Percentiles rank a stretch among this genome's conserved stretches.
phyloP scores from a whole-genome alignment of 2,329 filamentous ascomycete genomes.

The Cercospora brassicicola region DNA sequence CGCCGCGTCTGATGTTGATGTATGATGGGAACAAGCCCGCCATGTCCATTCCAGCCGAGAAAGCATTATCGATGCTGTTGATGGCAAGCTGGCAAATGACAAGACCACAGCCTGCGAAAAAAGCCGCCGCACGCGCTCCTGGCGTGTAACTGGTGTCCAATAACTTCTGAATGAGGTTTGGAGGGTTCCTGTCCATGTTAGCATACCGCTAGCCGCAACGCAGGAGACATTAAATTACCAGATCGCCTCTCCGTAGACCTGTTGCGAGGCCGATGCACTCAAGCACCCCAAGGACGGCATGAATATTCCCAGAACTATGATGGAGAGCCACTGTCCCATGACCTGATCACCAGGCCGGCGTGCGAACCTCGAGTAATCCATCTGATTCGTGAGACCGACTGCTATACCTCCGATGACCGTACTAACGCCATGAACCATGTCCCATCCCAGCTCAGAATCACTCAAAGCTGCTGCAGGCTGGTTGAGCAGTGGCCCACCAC shows the following conservation, averaged over 20 bases:
- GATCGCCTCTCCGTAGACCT: constrained; percentile 53
- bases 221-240: constrained; percentile 43
- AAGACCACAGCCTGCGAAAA: constrained; percentile 50
- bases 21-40: constrained; percentile 54
- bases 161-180: constrained; percentile 44
- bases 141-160: constrained; percentile 38
- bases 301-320: constrained; percentile 52
- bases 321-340: constrained; percentile 47
- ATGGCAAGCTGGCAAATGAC: constrained; percentile 51
- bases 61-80: constrained; percentile 50
- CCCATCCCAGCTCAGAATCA: constrained; percentile 46
- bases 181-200: constrained; percentile 44
- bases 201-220: constrained; percentile 35
- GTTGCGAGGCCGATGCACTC: constrained; percentile 56
- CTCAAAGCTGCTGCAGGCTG: constrained; percentile 32
- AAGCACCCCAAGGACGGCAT: constrained; percentile 58
- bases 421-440: constrained; percentile 44
- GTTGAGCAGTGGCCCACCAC: constrained; percentile 45
- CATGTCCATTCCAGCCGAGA: constrained; percentile 58
- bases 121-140: constrained; percentile 45
- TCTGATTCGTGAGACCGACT: constrained; percentile 49
- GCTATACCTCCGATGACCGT: constrained; percentile 48
- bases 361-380: constrained; percentile 39
- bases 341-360: constrained; percentile 46
- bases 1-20: constrained; percentile 58